Base-by-base conservation (phyloP, 2,329 filamentous ascomycete species). In the Colletotrichum orchidophilum region DNA sequence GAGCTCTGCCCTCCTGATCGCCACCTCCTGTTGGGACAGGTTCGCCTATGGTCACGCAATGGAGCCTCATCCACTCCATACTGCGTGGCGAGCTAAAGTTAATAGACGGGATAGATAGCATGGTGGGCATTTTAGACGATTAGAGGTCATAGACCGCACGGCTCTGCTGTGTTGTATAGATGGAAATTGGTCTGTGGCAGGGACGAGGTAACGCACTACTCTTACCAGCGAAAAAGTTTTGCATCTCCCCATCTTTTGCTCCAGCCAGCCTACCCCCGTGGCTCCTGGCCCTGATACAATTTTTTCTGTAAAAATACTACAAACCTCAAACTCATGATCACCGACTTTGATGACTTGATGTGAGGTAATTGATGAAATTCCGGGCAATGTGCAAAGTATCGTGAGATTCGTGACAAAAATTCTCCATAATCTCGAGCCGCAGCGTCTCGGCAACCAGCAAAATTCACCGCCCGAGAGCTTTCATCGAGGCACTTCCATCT, bases 251-350 rank as follows among this genome's bases (percentile, higher is more conserved):
- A 55, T 57, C 57, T 55, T 31, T 61, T 50, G 58, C 58, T 63
- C 57, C 42, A 24, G 46, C 49, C 52, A 27, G 35, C 33, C 69
- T 63, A 46, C 69, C 61, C 69, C 69, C 53, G 68, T 71, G 68
- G 64, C 64, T 71, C 68, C 52, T 71, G 68, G 68, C 69, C 69
- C 69, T 63, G 69, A 71, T 46, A 71, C 68, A 57, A 54, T 63
- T 63, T 69, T 71, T 71, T 71, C 69, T 71, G 69, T 71, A 71
- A 71, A 71, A 71, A 71, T 71, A 71, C 69, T 71, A 71, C 61
- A 68, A 71, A 63, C 69, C 63, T 71, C 69, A 69, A 71, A 71
- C 31, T 54, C 24, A 53, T 24, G 31, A 53, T 39, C 9, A 53
- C 18, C 49, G 4, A 27, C 31, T 29, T 29, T 53, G 49, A 42